phyloP scores from a whole-genome alignment of 495 filamentous ascomycete species.

The Talaromyces proteolyticus region DNA sequence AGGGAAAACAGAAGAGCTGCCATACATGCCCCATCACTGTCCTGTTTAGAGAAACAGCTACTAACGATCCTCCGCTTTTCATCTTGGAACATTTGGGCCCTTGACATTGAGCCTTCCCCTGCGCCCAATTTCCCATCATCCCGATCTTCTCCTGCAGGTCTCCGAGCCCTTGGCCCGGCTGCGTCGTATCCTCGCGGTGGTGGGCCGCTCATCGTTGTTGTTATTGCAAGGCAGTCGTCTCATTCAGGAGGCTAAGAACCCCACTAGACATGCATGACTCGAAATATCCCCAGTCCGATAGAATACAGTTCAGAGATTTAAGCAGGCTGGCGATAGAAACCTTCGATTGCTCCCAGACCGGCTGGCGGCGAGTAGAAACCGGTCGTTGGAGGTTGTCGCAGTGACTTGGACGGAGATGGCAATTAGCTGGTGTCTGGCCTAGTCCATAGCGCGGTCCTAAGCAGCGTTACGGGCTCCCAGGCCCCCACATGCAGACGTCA shows the following conservation, averaged over 20 bases:
- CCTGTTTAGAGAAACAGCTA: constrained; percentile 85
- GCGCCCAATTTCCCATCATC: constrained; percentile 19
- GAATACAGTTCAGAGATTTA: neutral
- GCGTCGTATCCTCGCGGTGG: constrained; percentile 27
- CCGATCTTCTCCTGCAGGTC: constrained; percentile 28
- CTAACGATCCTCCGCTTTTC: constrained; percentile 90
- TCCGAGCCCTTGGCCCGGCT: constrained; percentile 20
- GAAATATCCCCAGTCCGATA: neutral
- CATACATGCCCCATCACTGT: constrained; percentile 75
- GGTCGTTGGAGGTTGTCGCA: too few relatives aligned
- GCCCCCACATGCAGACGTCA: too few relatives aligned
- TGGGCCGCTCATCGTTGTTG: constrained; percentile 29
- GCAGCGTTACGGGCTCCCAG: too few relatives aligned
- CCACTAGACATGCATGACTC: constrained; percentile 10
- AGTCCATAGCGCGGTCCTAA: too few relatives aligned
- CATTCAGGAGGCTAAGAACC: constrained; percentile 20
- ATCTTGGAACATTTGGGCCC: constrained; percentile 90
- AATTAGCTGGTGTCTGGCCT: too few relatives aligned
- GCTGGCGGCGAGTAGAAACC: neutral
- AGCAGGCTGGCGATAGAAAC: neutral
- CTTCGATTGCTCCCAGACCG: neutral
- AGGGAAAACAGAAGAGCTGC: constrained; percentile 11
- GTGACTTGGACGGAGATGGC: too few relatives aligned
- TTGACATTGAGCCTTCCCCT: constrained; percentile 41
- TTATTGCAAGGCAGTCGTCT: constrained; percentile 18